phyloP scores from a whole-genome alignment of 257 asterid species.

The Cynanchum wilfordii region DNA sequence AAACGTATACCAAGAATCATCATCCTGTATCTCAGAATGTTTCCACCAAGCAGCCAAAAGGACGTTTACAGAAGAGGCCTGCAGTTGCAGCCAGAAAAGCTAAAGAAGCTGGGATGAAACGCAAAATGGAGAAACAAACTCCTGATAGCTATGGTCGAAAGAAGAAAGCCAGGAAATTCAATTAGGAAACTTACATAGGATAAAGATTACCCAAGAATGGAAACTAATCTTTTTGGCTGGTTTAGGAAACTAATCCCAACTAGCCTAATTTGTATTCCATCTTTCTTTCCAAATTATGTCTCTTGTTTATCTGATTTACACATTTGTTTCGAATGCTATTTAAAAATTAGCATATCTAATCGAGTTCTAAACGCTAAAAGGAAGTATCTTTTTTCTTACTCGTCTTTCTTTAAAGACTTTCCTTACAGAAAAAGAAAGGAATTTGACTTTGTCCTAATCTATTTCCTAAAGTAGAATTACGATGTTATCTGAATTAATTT shows the following conservation, averaged over 20 bases:
- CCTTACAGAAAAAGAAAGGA: no score
- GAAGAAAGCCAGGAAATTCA: conserved; percentile 11
- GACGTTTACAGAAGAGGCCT: conserved; percentile 53
- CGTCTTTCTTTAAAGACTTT: no score
- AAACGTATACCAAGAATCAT: conserved; percentile 31
- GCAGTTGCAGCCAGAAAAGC: conserved; percentile 84
- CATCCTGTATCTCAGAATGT: conserved; percentile 23
- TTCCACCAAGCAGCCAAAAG: conserved; percentile 15
- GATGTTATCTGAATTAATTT: no score
- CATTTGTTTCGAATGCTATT: no score
- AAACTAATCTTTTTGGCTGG: neutral
- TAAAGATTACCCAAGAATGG: neutral
- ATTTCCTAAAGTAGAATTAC: neutral
- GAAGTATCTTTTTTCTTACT: no score
- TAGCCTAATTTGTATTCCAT: neutral
- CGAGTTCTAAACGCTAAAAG: no score
- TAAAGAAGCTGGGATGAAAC: conserved; percentile 50
- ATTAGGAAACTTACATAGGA: neutral
- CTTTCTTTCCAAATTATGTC: no score
- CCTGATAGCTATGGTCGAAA: conserved; percentile 16
- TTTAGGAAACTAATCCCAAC: neutral
- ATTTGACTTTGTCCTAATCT: neutral
- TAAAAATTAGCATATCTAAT: no score
- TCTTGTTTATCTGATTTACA: no score
- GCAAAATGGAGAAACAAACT: conserved; percentile 55